Base-by-base conservation (phyloP, 2,329 filamentous ascomycete species). In the Colletotrichum zoysiae region DNA sequence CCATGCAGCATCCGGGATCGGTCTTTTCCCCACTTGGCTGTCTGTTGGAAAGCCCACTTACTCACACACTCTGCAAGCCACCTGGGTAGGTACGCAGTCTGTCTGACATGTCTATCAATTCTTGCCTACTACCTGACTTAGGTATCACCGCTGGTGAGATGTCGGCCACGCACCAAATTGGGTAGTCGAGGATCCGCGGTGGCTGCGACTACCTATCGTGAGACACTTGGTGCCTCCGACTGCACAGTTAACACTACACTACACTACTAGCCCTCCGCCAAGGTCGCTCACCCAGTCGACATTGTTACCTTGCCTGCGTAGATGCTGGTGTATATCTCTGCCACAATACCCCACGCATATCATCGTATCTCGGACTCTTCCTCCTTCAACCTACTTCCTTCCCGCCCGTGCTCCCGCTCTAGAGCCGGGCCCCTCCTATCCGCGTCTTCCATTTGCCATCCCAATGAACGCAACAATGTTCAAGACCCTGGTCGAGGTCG, bases 381-480 rank as follows among this genome's bases (percentile, higher is more conserved):
- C 26, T 46, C 26, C 16, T 20, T 33, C 48, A 64, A 30, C 16
- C n/a, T n/a, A 42, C 40, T 42, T 42, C 14, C 30, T 5, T 20
- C 35, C 38, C 48, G 4, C 50, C 26, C 18, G 38, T n/a, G 33
- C 23, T 26, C 44, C 35, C n/a, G 26, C 33, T 26, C 18, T 7
- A 42, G 61, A 23, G 23, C 20, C 35, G 23, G 18, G 18, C 18
- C 3, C 12, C 23, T n/a, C 23, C 5, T 42, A 2, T 18, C 7
- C 5, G 18, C 26, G 14, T 20, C 23, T 8, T 38, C 11, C 18
- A 35, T n/a, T 26, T 14, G 8, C 18, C 11, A 2, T 2, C 18
- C 76, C 61, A n/a, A 83, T 82, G 82, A 79, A 82, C 26, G 75
- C 80, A 4, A 71, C 78, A 6, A 76, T 81, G 60, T 69, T 83